These are phyloP conservation scores for Myriosclerotinia duriaeana DNA, from an alignment of 2,329 filamentous ascomycete genomes.

Conservation along the genomic window DNA sequence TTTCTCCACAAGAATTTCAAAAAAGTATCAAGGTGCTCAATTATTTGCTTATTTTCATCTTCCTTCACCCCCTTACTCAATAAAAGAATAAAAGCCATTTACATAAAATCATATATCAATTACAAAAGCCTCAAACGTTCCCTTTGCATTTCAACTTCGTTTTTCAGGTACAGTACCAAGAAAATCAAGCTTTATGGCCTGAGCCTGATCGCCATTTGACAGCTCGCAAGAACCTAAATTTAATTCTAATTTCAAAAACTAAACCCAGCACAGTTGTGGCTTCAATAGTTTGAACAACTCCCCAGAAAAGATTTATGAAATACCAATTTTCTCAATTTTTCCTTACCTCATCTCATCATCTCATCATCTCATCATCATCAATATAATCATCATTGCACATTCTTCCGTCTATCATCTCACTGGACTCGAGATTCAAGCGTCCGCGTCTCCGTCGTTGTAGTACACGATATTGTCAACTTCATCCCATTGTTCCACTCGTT, in stretches of 20 bases:
- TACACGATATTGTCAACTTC: slow-evolving; percentile 15
- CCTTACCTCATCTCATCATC: slow-evolving; percentile 19
- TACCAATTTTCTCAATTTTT: neutral
- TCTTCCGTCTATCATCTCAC: neutral
- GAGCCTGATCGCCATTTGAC: neutral
- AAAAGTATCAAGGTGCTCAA: neutral
- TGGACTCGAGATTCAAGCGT: neutral
- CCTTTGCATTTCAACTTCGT: neutral
- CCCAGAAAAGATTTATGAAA: neutral
- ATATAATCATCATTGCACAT: neutral
- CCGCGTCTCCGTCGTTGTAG: slow-evolving; percentile 10
- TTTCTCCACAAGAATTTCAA: neutral
- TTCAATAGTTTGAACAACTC: slow-evolving; percentile 21
- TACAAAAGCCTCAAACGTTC: neutral
- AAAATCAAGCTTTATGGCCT: neutral
- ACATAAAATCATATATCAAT: neutral
- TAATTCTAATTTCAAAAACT: neutral
- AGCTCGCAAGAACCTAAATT: neutral
- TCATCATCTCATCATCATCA: neutral
- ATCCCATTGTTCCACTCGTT: slow-evolving; percentile 8
- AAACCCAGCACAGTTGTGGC: neutral
- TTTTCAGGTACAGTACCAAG: slow-evolving; percentile 18
- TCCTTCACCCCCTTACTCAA: slow-evolving; percentile 1
- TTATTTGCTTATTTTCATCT: neutral
- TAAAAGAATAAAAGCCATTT: neutral